These are phyloP conservation scores for Priceomyces fermenticarens DNA, from an alignment of 805 yeast species.

Conservation along the genomic window DNA sequence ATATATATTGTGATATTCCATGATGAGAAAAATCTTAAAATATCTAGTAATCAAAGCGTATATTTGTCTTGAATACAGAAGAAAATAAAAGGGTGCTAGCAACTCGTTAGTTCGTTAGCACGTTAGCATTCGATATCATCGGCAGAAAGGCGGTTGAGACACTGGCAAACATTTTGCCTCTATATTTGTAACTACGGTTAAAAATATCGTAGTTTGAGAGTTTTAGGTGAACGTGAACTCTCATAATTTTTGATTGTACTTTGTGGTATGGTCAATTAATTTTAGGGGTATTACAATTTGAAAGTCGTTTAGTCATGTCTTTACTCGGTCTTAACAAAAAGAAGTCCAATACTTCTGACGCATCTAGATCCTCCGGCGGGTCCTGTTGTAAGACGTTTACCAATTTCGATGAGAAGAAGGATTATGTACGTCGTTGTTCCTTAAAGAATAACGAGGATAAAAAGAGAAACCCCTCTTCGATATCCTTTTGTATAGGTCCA, in stretches of 20 bases:
- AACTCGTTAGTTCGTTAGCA: constrained; percentile 3
- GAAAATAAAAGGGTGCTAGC: constrained; percentile 2
- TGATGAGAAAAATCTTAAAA: background rate
- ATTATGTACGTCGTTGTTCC: constrained; percentile 40
- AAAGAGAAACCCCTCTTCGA: constrained; percentile 25
- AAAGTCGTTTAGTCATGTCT: constrained; percentile 10
- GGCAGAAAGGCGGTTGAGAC: constrained; percentile 2
- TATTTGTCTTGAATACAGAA: constrained; percentile 2
- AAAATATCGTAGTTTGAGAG: too few relatives aligned
- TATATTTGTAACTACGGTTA: background rate
- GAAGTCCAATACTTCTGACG: constrained; percentile 21
- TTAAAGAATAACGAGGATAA: constrained; percentile 16
- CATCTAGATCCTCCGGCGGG: constrained; percentile 6
- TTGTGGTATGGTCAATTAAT: constrained; percentile 1
- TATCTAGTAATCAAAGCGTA: background rate
- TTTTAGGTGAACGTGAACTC: background rate
- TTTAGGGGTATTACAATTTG: background rate
- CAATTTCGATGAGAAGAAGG: constrained; percentile 45
- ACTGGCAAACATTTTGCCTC: constrained; percentile 1
- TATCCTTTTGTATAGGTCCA: constrained; percentile 40
- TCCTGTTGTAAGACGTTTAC: constrained; percentile 17
- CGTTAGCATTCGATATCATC: constrained; percentile 5
- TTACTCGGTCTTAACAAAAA: constrained; percentile 20
- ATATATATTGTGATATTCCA: constrained; percentile 1
- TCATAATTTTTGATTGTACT: background rate